Evolutionary conservation across 2,329 filamentous ascomycete species (phyloP).

Genomic region (Alternaria panax): DNA sequence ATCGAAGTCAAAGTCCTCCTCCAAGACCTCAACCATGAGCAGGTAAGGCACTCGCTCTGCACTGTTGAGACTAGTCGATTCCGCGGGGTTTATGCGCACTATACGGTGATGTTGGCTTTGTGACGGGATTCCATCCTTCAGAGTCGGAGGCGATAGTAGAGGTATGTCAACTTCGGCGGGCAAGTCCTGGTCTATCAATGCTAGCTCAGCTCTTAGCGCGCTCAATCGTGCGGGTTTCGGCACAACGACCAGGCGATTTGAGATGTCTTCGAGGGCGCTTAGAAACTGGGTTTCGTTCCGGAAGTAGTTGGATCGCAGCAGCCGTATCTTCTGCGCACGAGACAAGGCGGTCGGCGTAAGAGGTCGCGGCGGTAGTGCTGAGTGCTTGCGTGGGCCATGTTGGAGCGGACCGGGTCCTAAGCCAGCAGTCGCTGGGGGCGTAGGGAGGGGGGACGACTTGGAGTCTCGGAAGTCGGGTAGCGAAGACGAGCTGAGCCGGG

Average conservation of each 20-base stretch:
- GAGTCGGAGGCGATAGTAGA: conserved; percentile 77
- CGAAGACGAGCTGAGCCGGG: conserved; percentile 72
- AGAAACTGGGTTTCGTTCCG: conserved; percentile 81
- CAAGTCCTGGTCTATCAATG: conserved; percentile 79
- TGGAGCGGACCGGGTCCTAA: conserved; percentile 44
- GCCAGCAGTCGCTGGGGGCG: conserved; percentile 52
- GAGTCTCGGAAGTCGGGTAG: conserved; percentile 68
- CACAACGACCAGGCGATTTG: conserved; percentile 81
- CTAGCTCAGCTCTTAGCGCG: conserved; percentile 80
- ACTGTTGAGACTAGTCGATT: conserved; percentile 85
- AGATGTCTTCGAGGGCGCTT: conserved; percentile 81
- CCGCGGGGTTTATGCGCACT: conserved; percentile 81
- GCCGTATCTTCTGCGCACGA: conserved; percentile 70
- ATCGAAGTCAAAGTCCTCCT: conserved; percentile 84
- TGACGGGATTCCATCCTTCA: conserved; percentile 75
- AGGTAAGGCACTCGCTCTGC: conserved; percentile 86
- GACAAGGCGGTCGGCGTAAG: conserved; percentile 69
- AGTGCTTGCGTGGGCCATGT: conserved; percentile 54
- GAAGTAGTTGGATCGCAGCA: conserved; percentile 83
- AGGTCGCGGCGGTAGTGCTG: conserved; percentile 65
- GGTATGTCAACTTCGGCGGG: conserved; percentile 86
- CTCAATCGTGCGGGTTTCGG: conserved; percentile 83
- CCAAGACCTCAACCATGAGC: conserved; percentile 82
- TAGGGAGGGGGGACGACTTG: conserved; percentile 48
- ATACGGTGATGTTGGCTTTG: conserved; percentile 83